A percentile compares a stretch with the other conserved stretches of the same genome.
phyloP scores from a whole-genome alignment of 345 rosid genomes.

The Lepidium aucheri region DNA sequence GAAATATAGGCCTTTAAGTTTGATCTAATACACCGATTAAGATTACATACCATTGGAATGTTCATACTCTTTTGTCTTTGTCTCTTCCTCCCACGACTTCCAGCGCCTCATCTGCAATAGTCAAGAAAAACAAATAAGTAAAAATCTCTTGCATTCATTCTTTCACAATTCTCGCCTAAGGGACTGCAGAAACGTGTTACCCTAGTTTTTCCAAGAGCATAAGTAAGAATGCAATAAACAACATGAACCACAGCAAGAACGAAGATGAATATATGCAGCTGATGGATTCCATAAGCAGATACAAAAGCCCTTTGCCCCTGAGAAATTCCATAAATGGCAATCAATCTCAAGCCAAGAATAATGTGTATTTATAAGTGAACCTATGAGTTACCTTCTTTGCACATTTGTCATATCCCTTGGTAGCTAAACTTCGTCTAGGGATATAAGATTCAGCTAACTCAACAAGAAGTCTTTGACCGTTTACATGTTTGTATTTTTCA shows the following conservation, averaged over 20 bases:
- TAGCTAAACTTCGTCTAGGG: constrained; percentile 44
- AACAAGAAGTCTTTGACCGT: constrained; percentile 42
- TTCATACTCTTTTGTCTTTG: constrained; percentile 70
- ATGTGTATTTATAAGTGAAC: background rate
- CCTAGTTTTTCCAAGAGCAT: constrained; percentile 74
- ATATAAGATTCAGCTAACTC: constrained; percentile 28
- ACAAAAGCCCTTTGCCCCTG: constrained; percentile 78
- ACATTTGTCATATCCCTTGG: constrained; percentile 42
- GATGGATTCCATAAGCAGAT: constrained; percentile 79
- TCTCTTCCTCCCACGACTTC: constrained; percentile 88
- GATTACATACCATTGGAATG: constrained; percentile 46
- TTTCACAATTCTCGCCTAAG: too few species aligned
- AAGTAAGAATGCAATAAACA: constrained; percentile 61
- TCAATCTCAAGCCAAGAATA: background rate
- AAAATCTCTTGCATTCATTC: background rate
- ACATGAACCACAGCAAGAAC: constrained; percentile 80
- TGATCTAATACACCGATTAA: background rate
- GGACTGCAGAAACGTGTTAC: constrained; percentile 22
- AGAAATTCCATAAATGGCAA: background rate
- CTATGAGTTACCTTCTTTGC: constrained; percentile 31
- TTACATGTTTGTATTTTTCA: too few species aligned
- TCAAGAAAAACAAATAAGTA: background rate
- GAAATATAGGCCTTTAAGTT: background rate
- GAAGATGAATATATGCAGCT: constrained; percentile 90
- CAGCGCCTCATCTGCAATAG: constrained; percentile 65